Conservation (phyloP, 768 basidiomycete genomes). For the Podaxis pistillaris region DNA sequence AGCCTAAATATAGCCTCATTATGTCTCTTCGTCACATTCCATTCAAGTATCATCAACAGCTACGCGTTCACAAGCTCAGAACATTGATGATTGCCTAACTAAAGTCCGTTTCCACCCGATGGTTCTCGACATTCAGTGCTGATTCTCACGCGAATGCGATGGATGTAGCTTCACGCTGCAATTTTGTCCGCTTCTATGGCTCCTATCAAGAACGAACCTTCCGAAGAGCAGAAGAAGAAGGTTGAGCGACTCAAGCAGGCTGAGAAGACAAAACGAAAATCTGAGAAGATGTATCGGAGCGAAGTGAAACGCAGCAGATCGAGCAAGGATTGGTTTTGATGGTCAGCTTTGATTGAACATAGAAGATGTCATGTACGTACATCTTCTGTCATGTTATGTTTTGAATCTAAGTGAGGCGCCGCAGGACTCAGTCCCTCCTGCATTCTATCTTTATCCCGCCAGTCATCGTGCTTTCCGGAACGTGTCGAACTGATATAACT, state of each 20-base stretch:
- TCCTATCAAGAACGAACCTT: constrained; percentile 50
- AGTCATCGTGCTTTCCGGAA: not conserved
- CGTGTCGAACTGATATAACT: no score
- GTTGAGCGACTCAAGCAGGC: constrained; percentile 44
- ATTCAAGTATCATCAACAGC: constrained; percentile 68
- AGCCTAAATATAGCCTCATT: constrained; percentile 50
- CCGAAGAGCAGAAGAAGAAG: constrained; percentile 53
- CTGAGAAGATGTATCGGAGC: constrained; percentile 54
- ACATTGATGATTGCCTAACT: constrained; percentile 66
- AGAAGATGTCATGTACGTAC: not conserved
- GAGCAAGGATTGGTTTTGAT: constrained; percentile 9
- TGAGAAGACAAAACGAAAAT: constrained; percentile 45
- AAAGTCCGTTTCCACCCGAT: constrained; percentile 45
- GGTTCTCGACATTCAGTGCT: not conserved
- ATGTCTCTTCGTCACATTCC: constrained; percentile 64
- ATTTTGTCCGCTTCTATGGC: constrained; percentile 46
- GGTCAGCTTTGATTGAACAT: not conserved
- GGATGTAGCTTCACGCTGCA: constrained; percentile 49
- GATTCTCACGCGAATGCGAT: not conserved
- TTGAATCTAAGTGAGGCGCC: not conserved
- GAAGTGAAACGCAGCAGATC: constrained; percentile 41
- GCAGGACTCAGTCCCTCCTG: not conserved
- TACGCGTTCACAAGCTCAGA: constrained; percentile 76
- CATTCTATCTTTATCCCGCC: not conserved
- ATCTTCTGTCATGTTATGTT: not conserved